These are phyloP conservation scores for Colletotrichum filicis DNA, from an alignment of 2,329 filamentous ascomycete species.

Conservation along the genomic window DNA sequence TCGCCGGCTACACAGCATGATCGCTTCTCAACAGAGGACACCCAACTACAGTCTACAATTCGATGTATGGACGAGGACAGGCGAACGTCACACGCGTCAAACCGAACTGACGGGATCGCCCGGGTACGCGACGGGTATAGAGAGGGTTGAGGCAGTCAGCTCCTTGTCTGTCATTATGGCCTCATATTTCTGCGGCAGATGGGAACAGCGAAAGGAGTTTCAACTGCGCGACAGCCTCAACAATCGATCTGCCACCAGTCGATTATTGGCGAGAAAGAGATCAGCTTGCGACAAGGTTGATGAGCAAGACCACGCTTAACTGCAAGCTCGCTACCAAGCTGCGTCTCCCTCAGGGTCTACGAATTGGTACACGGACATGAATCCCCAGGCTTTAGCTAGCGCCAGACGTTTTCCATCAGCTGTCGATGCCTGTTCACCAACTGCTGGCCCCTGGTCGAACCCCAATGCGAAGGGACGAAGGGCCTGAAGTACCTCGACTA, in stretches of 20 bases:
- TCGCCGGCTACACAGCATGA: not conserved
- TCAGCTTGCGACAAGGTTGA: conserved; percentile 13
- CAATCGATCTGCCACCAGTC: not conserved
- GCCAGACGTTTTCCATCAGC: not conserved
- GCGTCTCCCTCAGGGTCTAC: not conserved
- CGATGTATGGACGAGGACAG: not conserved
- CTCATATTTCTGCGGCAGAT: not conserved
- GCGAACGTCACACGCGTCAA: not conserved
- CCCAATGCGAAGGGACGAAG: too few relatives aligned
- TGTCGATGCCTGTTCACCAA: not conserved
- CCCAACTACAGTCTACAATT: not conserved
- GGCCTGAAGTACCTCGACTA: too few relatives aligned
- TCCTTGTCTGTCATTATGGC: conserved; percentile 11
- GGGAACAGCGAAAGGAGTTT: not conserved
- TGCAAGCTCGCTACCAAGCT: conserved; percentile 23
- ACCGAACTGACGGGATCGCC: conserved; percentile 14
- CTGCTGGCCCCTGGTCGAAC: too few relatives aligned
- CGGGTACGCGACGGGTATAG: not conserved
- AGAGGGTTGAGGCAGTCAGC: not conserved
- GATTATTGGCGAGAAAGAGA: conserved; percentile 10
- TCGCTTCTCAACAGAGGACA: not conserved
- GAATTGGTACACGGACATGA: not conserved
- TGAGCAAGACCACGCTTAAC: conserved; percentile 7
- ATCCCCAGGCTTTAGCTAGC: not conserved
- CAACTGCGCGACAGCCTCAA: not conserved